Evolutionary conservation across 352 stramenopile species (phyloP).

Genomic region (Globisporangium nodosum): DNA sequence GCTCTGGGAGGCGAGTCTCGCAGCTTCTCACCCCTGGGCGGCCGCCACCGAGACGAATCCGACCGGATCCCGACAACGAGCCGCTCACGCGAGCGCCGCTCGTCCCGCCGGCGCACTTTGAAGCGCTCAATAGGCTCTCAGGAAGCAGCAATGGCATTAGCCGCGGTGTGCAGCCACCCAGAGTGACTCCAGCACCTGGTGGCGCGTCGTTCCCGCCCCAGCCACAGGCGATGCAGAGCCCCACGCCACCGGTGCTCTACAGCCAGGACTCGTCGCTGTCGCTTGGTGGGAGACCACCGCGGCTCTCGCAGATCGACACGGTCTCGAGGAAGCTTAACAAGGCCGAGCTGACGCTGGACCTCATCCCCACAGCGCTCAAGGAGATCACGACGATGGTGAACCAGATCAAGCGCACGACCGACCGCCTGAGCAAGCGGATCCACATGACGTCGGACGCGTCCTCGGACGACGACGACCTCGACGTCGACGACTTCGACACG

Average conservation of each 20-base stretch:
- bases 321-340: slow-evolving; percentile 55
- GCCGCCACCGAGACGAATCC: slow-evolving; percentile 2
- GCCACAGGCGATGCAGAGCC: neutral
- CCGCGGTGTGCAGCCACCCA: neutral
- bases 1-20: slow-evolving; percentile 22
- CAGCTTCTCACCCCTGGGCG: slow-evolving; percentile 5
- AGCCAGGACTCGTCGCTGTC: slow-evolving; percentile 5
- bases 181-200: neutral
- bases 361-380: slow-evolving; percentile 48
- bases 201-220: neutral
- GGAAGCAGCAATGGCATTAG: neutral
- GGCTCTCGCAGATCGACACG: slow-evolving; percentile 30
- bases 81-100: neutral
- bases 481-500: slow-evolving; percentile 40
- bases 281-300: slow-evolving; percentile 6
- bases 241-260: neutral
- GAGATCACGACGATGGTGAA: slow-evolving; percentile 69
- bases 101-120: neutral
- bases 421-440: slow-evolving; percentile 43
- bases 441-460: slow-evolving; percentile 23
- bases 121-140: neutral
- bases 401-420: slow-evolving; percentile 64
- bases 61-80: neutral
- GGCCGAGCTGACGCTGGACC: slow-evolving; percentile 39
- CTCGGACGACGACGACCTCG: slow-evolving; percentile 44